Conservation (phyloP, 257 asterid genomes). For the Cordia subcordata region DNA sequence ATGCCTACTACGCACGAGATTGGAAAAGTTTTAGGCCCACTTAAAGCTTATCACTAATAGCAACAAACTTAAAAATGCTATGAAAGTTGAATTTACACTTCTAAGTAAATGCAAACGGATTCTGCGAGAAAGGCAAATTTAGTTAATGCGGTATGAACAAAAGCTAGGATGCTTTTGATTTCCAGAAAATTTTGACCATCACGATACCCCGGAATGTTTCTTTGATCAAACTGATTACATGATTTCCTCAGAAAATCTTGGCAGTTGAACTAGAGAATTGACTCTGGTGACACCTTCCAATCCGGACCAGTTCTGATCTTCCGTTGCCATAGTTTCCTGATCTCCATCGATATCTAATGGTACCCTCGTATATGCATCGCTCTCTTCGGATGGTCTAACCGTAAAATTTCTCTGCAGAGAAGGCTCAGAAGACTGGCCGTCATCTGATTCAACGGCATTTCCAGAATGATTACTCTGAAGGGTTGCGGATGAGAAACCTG, state of each 20-base stretch:
- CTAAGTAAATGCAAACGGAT: no score
- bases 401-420: constrained; percentile 80
- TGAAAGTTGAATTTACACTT: no score
- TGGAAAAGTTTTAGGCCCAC: no score
- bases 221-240: neutral
- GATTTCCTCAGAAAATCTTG: constrained; percentile 75
- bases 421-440: constrained; percentile 74
- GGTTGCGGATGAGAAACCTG: constrained; percentile 73
- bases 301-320: constrained; percentile 86
- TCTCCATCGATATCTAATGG: constrained; percentile 32
- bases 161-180: neutral
- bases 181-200: neutral
- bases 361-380: constrained; percentile 33
- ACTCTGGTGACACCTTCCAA: constrained; percentile 97
- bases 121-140: no score
- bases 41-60: neutral
- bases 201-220: neutral
- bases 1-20: no score
- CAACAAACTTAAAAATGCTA: neutral
- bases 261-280: constrained; percentile 91
- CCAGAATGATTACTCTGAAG: constrained; percentile 78
- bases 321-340: constrained; percentile 25
- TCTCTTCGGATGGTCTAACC: constrained; percentile 66
- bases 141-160: no score
- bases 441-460: constrained; percentile 65